Percentiles rank a stretch among this genome's conserved stretches.
Conservation (phyloP, 2,329 filamentous ascomycete genomes). For the Fusarium sp. region DNA sequence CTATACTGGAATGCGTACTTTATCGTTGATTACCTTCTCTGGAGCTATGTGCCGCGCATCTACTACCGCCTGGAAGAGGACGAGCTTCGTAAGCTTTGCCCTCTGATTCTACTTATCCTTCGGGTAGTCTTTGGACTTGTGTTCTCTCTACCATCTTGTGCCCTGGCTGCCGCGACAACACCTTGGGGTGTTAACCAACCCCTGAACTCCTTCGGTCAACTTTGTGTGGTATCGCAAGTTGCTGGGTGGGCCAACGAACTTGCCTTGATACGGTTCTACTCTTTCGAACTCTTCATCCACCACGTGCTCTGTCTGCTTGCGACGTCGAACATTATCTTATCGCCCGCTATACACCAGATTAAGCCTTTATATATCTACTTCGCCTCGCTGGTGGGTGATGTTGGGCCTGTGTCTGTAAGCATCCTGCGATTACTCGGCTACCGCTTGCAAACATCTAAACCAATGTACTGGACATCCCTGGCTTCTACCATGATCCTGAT, state of each 20-base stretch:
- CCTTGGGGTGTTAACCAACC: slow-evolving; percentile 38
- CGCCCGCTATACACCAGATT: slow-evolving; percentile 43
- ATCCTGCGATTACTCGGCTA: slow-evolving; percentile 39
- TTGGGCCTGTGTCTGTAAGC: slow-evolving; percentile 34
- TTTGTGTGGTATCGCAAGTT: slow-evolving; percentile 46
- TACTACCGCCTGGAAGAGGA: slow-evolving; percentile 35
- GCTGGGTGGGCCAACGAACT: slow-evolving; percentile 44
- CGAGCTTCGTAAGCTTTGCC: slow-evolving; percentile 29
- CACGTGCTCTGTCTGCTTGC: slow-evolving; percentile 44
- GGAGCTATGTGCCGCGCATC: slow-evolving; percentile 13
- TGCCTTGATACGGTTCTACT: slow-evolving; percentile 24
- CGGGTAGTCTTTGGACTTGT: slow-evolving; percentile 48
- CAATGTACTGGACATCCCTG: slow-evolving; percentile 31
- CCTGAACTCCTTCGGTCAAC: slow-evolving; percentile 36
- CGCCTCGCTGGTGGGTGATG: slow-evolving; percentile 45
- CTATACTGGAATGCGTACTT: slow-evolving; percentile 42
- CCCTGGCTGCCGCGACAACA: slow-evolving; percentile 37
- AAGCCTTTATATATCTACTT: slow-evolving; percentile 46
- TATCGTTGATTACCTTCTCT: slow-evolving; percentile 25
- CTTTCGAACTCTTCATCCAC: slow-evolving; percentile 43
- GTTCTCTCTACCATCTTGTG: slow-evolving; percentile 37
- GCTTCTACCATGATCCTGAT: slow-evolving; percentile 29
- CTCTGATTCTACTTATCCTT: slow-evolving; percentile 32
- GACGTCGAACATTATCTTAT: slow-evolving; percentile 39
- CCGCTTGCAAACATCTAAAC: slow-evolving; percentile 24